phyloP scores from a whole-genome alignment of 169 alveolate species.

The Plasmodium sp. region DNA sequence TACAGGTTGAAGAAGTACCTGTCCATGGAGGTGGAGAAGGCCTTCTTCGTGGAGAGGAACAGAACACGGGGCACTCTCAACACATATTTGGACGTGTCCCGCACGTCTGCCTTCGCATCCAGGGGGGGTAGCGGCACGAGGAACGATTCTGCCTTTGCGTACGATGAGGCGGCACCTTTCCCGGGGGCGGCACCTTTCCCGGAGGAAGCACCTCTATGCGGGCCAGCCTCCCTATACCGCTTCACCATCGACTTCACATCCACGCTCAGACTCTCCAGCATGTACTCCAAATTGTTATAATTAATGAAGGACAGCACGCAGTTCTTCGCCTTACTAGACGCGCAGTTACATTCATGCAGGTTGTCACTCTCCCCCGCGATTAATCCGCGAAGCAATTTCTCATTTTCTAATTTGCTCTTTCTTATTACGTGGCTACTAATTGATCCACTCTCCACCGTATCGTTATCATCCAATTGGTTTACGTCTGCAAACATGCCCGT shows the following conservation, averaged over 20 bases:
- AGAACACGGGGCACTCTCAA: slow-evolving; percentile 70
- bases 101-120: slow-evolving; percentile 19
- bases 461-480: slow-evolving; percentile 54
- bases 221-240: neutral
- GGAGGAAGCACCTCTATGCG: neutral
- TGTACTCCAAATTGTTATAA: slow-evolving; percentile 56
- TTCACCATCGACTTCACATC: slow-evolving; percentile 47
- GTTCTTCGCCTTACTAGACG: slow-evolving; percentile 20
- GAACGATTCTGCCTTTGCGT: slow-evolving; percentile 31
- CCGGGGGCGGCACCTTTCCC: neutral
- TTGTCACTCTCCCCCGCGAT: slow-evolving; percentile 29
- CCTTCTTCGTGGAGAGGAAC: slow-evolving; percentile 50
- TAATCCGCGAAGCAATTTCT: slow-evolving; percentile 23
- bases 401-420: slow-evolving; percentile 30
- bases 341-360: slow-evolving; percentile 56
- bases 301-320: slow-evolving; percentile 41
- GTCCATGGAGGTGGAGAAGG: slow-evolving; percentile 51
- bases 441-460: slow-evolving; percentile 36
- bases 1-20: slow-evolving; percentile 46
- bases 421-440: slow-evolving; percentile 30
- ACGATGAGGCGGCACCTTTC: neutral
- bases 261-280: slow-evolving; percentile 37
- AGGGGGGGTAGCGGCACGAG: slow-evolving; percentile 65
- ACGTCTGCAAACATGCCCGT: slow-evolving; percentile 64
- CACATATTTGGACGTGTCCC: slow-evolving; percentile 32